Percentiles rank a stretch among this genome's conserved stretches.
Evolutionary conservation across 2,329 filamentous ascomycete species (phyloP).

Genomic region (Trichoderma atrobrunneum): DNA sequence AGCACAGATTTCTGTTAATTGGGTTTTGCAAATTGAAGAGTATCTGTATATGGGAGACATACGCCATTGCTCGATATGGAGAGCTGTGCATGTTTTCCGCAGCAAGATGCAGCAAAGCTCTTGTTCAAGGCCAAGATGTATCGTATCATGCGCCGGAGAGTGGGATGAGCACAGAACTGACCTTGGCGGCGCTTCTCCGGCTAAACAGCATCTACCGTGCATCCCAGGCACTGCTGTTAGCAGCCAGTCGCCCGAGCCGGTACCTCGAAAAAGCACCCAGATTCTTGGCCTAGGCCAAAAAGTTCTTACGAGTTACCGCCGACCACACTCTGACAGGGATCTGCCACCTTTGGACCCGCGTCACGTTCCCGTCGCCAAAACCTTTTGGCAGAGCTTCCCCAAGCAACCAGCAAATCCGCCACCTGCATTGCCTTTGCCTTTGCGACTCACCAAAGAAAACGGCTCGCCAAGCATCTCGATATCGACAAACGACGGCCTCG

Average conservation of each 20-base stretch:
- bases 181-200: conserved; percentile 28
- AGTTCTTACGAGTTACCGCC: background rate
- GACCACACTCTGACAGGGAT: conserved; percentile 3
- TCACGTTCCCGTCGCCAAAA: conserved; percentile 22
- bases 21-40: background rate
- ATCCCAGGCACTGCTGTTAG: background rate
- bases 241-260: background rate
- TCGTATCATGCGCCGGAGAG: conserved; percentile 10
- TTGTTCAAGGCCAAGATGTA: background rate
- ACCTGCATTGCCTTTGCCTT: background rate
- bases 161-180: conserved; percentile 21
- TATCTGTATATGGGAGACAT: background rate
- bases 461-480: background rate
- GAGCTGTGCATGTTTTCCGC: background rate
- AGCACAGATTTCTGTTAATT: background rate
- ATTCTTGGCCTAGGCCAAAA: background rate
- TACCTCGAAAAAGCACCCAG: background rate
- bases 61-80: conserved; percentile 1
- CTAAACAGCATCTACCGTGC: conserved; percentile 16
- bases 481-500: background rate
- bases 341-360: conserved; percentile 18
- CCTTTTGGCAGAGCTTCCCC: conserved; percentile 6
- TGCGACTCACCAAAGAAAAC: background rate
- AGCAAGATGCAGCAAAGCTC: background rate
- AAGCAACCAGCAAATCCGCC: background rate